A percentile compares a stretch with the other conserved stretches of the same genome.
These are phyloP conservation scores for Pseudocercospora musae DNA, from an alignment of 2,329 filamentous ascomycete species.

Conservation along the genomic window DNA sequence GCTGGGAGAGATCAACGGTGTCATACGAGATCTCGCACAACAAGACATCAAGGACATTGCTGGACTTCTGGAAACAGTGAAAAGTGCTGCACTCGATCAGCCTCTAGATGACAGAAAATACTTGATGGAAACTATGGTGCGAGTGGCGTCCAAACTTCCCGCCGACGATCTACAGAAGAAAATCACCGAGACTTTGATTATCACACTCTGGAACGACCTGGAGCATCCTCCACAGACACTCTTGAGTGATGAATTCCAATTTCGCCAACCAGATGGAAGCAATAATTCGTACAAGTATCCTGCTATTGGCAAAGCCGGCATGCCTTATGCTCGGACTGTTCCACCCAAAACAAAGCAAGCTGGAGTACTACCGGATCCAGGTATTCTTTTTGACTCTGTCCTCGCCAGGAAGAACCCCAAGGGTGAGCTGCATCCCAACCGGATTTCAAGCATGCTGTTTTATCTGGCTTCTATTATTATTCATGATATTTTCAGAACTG, in stretches of 20 bases:
- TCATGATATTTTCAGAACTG: slow-evolving; percentile 63
- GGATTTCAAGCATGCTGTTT: slow-evolving; percentile 72
- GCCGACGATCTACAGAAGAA: slow-evolving; percentile 40
- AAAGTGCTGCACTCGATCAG: slow-evolving; percentile 44
- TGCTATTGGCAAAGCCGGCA: slow-evolving; percentile 61
- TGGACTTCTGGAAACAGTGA: slow-evolving; percentile 39
- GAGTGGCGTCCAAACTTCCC: slow-evolving; percentile 43
- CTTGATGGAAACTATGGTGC: slow-evolving; percentile 57
- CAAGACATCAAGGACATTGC: slow-evolving; percentile 31
- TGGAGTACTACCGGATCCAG: slow-evolving; percentile 61
- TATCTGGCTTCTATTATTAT: slow-evolving; percentile 68
- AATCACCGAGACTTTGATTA: slow-evolving; percentile 45
- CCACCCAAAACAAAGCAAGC: slow-evolving; percentile 55
- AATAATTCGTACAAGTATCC: slow-evolving; percentile 60
- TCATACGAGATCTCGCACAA: slow-evolving; percentile 25
- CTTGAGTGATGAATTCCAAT: slow-evolving; percentile 45
- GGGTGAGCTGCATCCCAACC: slow-evolving; percentile 59
- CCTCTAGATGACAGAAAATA: slow-evolving; percentile 61
- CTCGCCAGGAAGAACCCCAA: slow-evolving; percentile 62
- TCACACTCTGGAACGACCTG: slow-evolving; percentile 48
- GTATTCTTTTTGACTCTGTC: slow-evolving; percentile 64
- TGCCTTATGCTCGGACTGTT: slow-evolving; percentile 68
- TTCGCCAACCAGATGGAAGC: slow-evolving; percentile 49
- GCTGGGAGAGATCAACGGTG: slow-evolving; percentile 21
- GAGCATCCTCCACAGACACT: slow-evolving; percentile 47